Evolutionary conservation across 225 moss, liverwort and hornwort genomes (phyloP), one percentile per base, ranked within the genome.

Genomic region (Rhytidiadelphus loreus): DNA sequence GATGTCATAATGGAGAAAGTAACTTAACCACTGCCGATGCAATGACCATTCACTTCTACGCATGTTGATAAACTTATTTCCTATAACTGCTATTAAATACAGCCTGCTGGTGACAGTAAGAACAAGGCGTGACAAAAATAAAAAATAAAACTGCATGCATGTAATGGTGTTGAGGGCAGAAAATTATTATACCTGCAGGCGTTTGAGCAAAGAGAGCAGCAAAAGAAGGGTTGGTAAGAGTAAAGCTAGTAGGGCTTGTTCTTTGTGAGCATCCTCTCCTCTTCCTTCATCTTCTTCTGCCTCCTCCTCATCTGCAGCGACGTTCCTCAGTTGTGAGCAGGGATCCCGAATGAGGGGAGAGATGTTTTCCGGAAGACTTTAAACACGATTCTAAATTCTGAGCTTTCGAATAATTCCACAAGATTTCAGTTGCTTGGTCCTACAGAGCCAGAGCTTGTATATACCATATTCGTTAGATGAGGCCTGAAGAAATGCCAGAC

Each of bases 201-300:
- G 94, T 89, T 95, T 93, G 64, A 96, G 95, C 89, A 99, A 93
- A 87, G 92, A 92, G 76, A 96, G 92, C 46, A 99, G 90, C 71
- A 99, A 89, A 79, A 96, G 84, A 37, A 96, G 89, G 71, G 95
- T 90, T 84, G 97, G 97, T 87, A 95, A 82, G 55, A 97, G 91
- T 92, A 99, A 88, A 77, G 91, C 93, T 79, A 97, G 77, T 70
- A 96, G 76, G 65, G 90, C 85, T 86, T 92, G 95, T 88, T 99
- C 98, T 91, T 95, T 99, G n/a, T 91, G 87, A 68, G 94, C 87
- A 80, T 96, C 96, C 82, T 94, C 95, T 87, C 85, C 91, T 75
- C 94, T 91, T 88, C 89, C 92, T 90, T 96, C 98, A 86, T 96
- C 96, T 85, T 98, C 98, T 63, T 97, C 99, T 88, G 92, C 95